Base-by-base conservation (phyloP, 176 grass and related monocot genomes). In the Chrysopogon serrulatus region DNA sequence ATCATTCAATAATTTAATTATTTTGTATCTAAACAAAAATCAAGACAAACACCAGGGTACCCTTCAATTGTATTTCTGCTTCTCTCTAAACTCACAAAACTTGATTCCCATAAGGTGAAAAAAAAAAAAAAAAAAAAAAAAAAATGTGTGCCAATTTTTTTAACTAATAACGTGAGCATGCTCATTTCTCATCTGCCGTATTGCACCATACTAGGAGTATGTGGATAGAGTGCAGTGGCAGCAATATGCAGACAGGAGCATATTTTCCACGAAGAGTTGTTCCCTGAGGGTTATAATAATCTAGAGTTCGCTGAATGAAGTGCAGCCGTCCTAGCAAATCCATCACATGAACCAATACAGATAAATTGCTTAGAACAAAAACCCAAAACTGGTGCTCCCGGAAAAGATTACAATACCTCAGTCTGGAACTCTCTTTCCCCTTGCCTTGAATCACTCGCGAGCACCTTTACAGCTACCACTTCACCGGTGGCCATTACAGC, bases 371-470 rank as follows among this genome's bases (percentile, higher is more conserved):
- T 80, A 24, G 3, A 66, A 80, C 30, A 62, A 44, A 63, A 39
- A 28, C 5, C 13, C 0, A 16, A 69, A 43, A 42, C 23, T 27
- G 21, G 7, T 27, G 14, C 17, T 6, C 17, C 35, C 2, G 4
- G 66, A 69, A 77, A 66, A 27, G 4, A 76, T 61, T 33, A n/a
- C 17, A 18, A 64, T 83, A 95, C 96, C 93, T 99, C 96, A 47
- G 93, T 99, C 57, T 99, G 93, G 60, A 99, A 99, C 81, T 99
- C 93, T 51, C 90, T 90, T 66, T 99, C 96, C 65, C 96, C 96
- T 89, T 99, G 96, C 45, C 76, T 91, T 65, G 96, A 99, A 85
- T 92, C 85, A 64, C 87, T 92, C 65, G 96, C 91, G 79, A 99
- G 96, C 45, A 93, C 91, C 88, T 99, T 99, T 19, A 96, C 84